Evolutionary conservation across 805 yeast genomes (phyloP).

Genomic region (Hanseniaspora singularis): DNA sequence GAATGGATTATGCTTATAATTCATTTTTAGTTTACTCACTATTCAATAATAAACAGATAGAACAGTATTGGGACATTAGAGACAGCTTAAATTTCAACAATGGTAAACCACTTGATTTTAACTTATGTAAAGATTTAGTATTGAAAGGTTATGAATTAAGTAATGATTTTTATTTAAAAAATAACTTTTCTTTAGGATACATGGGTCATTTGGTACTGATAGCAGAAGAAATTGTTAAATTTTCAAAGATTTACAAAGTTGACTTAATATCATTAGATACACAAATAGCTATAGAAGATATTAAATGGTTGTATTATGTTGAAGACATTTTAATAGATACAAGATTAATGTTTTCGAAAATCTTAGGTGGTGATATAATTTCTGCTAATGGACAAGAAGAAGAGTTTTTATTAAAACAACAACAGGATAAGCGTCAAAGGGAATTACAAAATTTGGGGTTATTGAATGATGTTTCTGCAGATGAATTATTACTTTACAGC

Average conservation of each 20-base stretch:
- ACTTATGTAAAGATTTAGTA: conserved; percentile 44
- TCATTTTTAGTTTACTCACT: conserved; percentile 45
- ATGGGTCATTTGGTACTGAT: conserved; percentile 94
- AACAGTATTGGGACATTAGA: neutral
- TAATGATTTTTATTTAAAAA: conserved; percentile 45
- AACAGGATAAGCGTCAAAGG: conserved; percentile 14
- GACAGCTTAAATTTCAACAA: neutral
- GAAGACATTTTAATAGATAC: conserved; percentile 26
- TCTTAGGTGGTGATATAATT: conserved; percentile 27
- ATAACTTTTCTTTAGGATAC: conserved; percentile 69
- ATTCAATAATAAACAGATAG: conserved; percentile 19
- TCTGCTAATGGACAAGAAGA: conserved; percentile 14
- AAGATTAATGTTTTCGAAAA: conserved; percentile 29
- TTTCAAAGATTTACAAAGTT: conserved; percentile 36
- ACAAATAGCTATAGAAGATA: conserved; percentile 20
- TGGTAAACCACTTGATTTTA: conserved; percentile 43
- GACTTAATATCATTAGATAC: conserved; percentile 27
- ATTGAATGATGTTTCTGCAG: neutral
- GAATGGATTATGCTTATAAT: conserved; percentile 74
- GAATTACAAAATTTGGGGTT: conserved; percentile 6
- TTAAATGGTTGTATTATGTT: conserved; percentile 24
- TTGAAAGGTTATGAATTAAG: conserved; percentile 51
- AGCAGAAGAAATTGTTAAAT: conserved; percentile 92
- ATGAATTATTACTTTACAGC: conserved; percentile 16
- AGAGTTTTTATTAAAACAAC: conserved; percentile 13